phyloP scores from a whole-genome alignment of 495 filamentous ascomycete species.

The Xylaria sp. region DNA sequence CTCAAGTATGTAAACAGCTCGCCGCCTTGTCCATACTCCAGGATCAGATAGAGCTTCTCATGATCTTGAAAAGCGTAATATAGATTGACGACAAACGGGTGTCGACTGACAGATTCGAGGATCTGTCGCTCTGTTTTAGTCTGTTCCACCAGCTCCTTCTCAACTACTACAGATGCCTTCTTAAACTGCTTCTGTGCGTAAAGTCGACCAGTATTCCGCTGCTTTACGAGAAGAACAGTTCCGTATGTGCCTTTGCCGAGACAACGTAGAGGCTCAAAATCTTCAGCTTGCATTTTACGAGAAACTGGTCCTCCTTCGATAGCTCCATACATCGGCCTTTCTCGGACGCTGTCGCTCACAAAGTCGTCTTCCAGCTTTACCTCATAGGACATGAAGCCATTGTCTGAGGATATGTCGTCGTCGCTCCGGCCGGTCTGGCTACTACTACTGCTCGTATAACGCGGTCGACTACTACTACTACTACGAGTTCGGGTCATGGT shows the following conservation, averaged over 20 bases:
- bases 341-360: slow-evolving; percentile 71
- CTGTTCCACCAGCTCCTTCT: slow-evolving; percentile 93
- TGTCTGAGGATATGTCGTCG: slow-evolving; percentile 50
- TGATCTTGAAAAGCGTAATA: slow-evolving; percentile 99
- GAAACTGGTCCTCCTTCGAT: slow-evolving; percentile 53
- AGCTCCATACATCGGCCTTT: slow-evolving; percentile 41
- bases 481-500: slow-evolving; percentile 55
- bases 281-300: slow-evolving; percentile 88
- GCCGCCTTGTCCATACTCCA: slow-evolving; percentile 97
- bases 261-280: slow-evolving; percentile 93
- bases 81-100: slow-evolving; percentile 96
- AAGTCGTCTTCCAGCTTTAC: slow-evolving; percentile 89
- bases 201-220: slow-evolving; percentile 82
- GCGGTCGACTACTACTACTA: slow-evolving; percentile 45
- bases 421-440: slow-evolving; percentile 46
- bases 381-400: slow-evolving; percentile 74
- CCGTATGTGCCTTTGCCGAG: slow-evolving; percentile 96
- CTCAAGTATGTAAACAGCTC: slow-evolving; percentile 92
- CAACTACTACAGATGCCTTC: slow-evolving; percentile 89
- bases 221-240: slow-evolving; percentile 90
- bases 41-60: slow-evolving; percentile 95
- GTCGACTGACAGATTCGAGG: slow-evolving; percentile 91
- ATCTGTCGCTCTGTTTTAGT: slow-evolving; percentile 96
- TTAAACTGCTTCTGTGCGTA: slow-evolving; percentile 99
- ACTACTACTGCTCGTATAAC: slow-evolving; percentile 41